Conservation (phyloP, 1,284 basidiomycete species). For the Apiotrichum sp. region DNA sequence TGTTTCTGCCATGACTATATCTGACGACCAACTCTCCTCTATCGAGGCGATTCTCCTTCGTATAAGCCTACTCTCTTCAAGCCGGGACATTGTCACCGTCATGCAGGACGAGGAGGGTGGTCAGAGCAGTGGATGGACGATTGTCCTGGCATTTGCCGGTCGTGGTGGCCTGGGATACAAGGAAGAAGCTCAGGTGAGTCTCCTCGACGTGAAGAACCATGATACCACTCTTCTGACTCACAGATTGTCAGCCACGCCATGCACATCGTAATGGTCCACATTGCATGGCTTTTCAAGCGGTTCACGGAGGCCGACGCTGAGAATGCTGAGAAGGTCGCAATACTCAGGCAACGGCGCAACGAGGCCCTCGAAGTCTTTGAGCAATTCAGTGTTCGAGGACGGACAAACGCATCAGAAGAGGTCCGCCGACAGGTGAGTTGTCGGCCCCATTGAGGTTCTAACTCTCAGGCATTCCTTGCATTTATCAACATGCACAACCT, state of each 20-base stretch:
- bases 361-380: conserved; percentile 65
- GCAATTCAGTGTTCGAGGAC: conserved; percentile 73
- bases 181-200: conserved; percentile 72
- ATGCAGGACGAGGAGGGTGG: conserved; percentile 87
- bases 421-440: conserved; percentile 69
- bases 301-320: conserved; percentile 49
- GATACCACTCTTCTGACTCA: background rate
- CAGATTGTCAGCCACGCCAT: conserved; percentile 81
- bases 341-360: conserved; percentile 58
- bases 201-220: background rate
- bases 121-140: conserved; percentile 80
- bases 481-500: conserved; percentile 75
- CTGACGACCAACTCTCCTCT: conserved; percentile 72
- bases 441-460: conserved; percentile 1
- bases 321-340: conserved; percentile 54
- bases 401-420: conserved; percentile 70
- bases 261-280: conserved; percentile 66
- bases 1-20: conserved; percentile 62
- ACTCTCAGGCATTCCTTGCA: conserved; percentile 69
- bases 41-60: conserved; percentile 69
- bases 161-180: conserved; percentile 81
- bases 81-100: conserved; percentile 66
- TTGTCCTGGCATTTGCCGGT: conserved; percentile 72
- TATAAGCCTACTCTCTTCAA: conserved; percentile 62
- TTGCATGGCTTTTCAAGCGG: conserved; percentile 70